A percentile compares a stretch with the other conserved stretches of the same genome.
Conservation (phyloP, 1,284 basidiomycete species). For the Mycocalia duriaeana region DNA sequence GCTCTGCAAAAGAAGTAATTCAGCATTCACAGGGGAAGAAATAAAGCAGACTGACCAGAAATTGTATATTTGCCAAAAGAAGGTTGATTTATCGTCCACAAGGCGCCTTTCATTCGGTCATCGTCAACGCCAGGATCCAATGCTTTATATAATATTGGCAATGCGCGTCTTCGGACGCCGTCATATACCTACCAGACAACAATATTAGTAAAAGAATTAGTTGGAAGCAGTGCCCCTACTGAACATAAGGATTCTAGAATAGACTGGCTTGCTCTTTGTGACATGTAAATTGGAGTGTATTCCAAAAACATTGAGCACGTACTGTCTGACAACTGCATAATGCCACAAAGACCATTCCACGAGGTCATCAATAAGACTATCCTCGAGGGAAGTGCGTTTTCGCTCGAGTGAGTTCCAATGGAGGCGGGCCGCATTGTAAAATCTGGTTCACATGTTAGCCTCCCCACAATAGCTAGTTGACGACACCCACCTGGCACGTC, state of each 20-base stretch:
- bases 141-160: constrained; percentile 65
- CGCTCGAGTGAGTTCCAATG: constrained; percentile 73
- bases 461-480: neutral
- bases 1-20: constrained; percentile 29
- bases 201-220: too few species aligned
- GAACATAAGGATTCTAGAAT: constrained; percentile 54
- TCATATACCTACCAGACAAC: constrained; percentile 56
- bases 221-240: constrained; percentile 31
- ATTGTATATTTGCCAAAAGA: constrained; percentile 66
- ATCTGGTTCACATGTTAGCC: constrained; percentile 37
- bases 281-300: neutral
- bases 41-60: constrained; percentile 33
- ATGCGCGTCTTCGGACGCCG: constrained; percentile 63
- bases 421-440: constrained; percentile 63
- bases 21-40: neutral
- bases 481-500: constrained; percentile 52
- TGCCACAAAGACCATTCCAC: constrained; percentile 84
- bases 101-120: constrained; percentile 88
- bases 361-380: constrained; percentile 75
- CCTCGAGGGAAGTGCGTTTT: constrained; percentile 64
- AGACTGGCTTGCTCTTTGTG: constrained; percentile 50
- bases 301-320: constrained; percentile 19
- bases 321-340: constrained; percentile 65
- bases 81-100: constrained; percentile 76
- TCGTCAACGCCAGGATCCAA: constrained; percentile 75